Base-by-base conservation (phyloP, 1,284 basidiomycete species). In the Boletellus sp. region DNA sequence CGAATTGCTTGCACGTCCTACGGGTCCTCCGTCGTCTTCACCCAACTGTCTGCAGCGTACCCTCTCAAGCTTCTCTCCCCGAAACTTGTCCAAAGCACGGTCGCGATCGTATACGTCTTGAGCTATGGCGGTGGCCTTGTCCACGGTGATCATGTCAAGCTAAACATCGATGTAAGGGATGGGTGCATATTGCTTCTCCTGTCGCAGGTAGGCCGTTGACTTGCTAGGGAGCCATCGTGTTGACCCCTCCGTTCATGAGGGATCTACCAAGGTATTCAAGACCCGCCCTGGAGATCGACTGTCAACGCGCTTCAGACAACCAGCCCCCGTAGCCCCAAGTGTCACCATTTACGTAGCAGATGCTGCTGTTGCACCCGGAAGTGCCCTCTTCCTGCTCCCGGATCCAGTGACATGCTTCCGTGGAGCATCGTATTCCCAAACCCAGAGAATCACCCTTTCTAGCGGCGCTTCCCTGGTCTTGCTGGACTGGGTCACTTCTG, bases 51-150 rank as follows among this genome's bases (percentile, higher is more conserved):
- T 16, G 91, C 87, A 41, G 79, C 85, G 3, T 98, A 97, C 67
- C 95, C 95, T 3, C 78, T 98, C 61, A 97, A 97, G 71, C 80
- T 98, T 21, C 77, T 97, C 54, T 85, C 90, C 4, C 91, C 93
- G 1, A 76, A 75, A 50, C 67, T 79, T 21, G 58, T 66, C 12
- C 71, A 74, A 40, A 66, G 72, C 37, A 68, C 73, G 0, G 76
- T 93, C 15, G 86, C 82, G 7, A 75, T 89, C 44, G 82, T 86
- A 19, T 98, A 97, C 64, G 74, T 93, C 26, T 72, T 97, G 48
- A 86, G 85, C 21, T 98, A 98, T 60, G 96, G 96, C 1, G 96
- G 96, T 13, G 96, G 96, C 1, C 79, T 98, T 5, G 91, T 99
- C 26, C 84, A 87, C 6, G 95, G 95, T 0, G 96, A 99, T 72